phyloP scores from a whole-genome alignment of 1,284 basidiomycete species.

The Ustilago hordei region DNA sequence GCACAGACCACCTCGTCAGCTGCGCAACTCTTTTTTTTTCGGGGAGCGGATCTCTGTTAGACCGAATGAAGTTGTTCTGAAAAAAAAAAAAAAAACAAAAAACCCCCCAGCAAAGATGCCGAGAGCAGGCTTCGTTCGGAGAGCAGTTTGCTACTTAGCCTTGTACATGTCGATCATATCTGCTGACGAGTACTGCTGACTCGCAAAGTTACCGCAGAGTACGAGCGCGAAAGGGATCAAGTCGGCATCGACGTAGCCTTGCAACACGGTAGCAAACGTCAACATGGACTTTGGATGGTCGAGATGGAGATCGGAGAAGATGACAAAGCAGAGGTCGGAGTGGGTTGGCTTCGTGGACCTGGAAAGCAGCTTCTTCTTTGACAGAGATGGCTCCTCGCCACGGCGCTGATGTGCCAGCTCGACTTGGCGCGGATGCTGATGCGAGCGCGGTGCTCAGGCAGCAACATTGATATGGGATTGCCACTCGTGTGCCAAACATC shows the following conservation, averaged over 20 bases:
- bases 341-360: slow-evolving; percentile 64
- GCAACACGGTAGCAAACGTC: slow-evolving; percentile 85
- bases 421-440: slow-evolving; percentile 12
- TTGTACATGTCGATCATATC: slow-evolving; percentile 85
- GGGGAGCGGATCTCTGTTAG: too few relatives aligned
- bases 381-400: slow-evolving; percentile 81
- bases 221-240: slow-evolving; percentile 85
- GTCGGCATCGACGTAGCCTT: slow-evolving; percentile 88
- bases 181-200: slow-evolving; percentile 81
- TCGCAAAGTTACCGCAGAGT: slow-evolving; percentile 90
- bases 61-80: too few relatives aligned
- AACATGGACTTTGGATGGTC: slow-evolving; percentile 85
- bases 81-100: too few relatives aligned
- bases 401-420: neutral
- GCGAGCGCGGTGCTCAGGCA: slow-evolving; percentile 6
- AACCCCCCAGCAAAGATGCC: too few relatives aligned
- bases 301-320: slow-evolving; percentile 94
- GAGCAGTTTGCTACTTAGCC: slow-evolving; percentile 72
- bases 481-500: slow-evolving; percentile 57
- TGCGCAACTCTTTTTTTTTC: too few relatives aligned
- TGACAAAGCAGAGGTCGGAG: slow-evolving; percentile 79
- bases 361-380: slow-evolving; percentile 83
- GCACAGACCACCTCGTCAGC: too few relatives aligned
- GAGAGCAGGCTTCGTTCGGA: too few relatives aligned
- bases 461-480: slow-evolving; percentile 57